These are phyloP conservation scores for Candida dajiaensis DNA, from an alignment of 805 yeast genomes.

Conservation along the genomic window DNA sequence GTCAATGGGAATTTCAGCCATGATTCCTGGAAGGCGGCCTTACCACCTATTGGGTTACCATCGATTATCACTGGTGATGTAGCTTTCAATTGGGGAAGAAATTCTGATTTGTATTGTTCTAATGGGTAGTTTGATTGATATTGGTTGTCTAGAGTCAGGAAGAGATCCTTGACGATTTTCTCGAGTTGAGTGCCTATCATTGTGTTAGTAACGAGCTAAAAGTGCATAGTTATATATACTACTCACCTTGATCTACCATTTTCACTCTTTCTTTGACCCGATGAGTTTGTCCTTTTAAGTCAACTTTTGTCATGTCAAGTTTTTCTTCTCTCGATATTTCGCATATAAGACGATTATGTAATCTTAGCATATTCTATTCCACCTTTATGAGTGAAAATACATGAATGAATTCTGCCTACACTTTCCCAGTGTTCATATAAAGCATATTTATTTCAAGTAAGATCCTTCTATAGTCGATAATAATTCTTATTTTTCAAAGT, in stretches of 20 bases:
- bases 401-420: no score
- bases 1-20: constrained; percentile 56
- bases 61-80: constrained; percentile 50
- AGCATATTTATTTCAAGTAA: neutral
- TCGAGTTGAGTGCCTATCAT: constrained; percentile 15
- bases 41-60: constrained; percentile 51
- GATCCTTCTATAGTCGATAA: neutral
- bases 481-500: neutral
- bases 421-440: no score
- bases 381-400: no score
- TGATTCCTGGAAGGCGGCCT: constrained; percentile 46
- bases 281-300: neutral
- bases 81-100: constrained; percentile 43
- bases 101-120: constrained; percentile 17
- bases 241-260: constrained; percentile 12
- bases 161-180: constrained; percentile 19
- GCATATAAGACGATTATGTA: no score
- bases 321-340: no score
- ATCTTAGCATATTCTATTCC: no score
- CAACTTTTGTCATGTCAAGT: neutral
- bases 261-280: neutral
- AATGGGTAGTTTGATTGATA: constrained; percentile 9
- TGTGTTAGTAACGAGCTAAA: neutral
- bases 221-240: neutral
- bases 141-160: constrained; percentile 20